Base-by-base conservation (phyloP, 441 rosid species). In the Populus hybrid region DNA sequence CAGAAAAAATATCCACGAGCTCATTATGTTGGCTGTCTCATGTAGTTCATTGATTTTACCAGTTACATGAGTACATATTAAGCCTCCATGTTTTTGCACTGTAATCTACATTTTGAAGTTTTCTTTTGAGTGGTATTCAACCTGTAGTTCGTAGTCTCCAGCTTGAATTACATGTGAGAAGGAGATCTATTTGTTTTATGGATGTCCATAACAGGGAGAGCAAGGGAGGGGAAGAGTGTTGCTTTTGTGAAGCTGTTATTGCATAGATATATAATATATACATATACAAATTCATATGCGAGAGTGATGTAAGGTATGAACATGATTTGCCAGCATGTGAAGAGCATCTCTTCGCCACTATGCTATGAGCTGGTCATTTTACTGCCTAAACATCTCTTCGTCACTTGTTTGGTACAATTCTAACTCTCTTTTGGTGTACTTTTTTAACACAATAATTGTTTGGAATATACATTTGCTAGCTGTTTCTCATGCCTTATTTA, bases 21-120 rank as follows among this genome's bases (percentile, higher is more conserved):
- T 75, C 89, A 85, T 63, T 87, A 90, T 81, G 97, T 92, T 68
- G 95, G 97, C 57, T 84, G 97, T 81, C 91, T 93, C 75, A 93
- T 95, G 97, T 92, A 91, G 87, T 73, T 69, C 69, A 77, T 67
- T 77, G 79, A 61, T 23, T 65, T 40, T 32, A 46, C 42, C 24
- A 32, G 79, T 24, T 70, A 23, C 36, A 21, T 53, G 70, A 50
- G 75, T 73, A 69, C 61, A 21, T 7, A 46, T 75, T 71, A 74
- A 28, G 77, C 72, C 74, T 71, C 57, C 12, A 70, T 72, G 1
- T 30, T 63, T 65, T 69, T 77, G 61, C 42, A 65, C 16, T 68
- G 75, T 36, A 59, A 38, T 72, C 36, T 65, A 5, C 59, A 64
- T 64, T 46, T 75, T 34, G 46, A 24, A 12, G 35, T 46, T 63